phyloP scores from a whole-genome alignment of 106 monocot species.

The Dactylorhiza incarnata region DNA sequence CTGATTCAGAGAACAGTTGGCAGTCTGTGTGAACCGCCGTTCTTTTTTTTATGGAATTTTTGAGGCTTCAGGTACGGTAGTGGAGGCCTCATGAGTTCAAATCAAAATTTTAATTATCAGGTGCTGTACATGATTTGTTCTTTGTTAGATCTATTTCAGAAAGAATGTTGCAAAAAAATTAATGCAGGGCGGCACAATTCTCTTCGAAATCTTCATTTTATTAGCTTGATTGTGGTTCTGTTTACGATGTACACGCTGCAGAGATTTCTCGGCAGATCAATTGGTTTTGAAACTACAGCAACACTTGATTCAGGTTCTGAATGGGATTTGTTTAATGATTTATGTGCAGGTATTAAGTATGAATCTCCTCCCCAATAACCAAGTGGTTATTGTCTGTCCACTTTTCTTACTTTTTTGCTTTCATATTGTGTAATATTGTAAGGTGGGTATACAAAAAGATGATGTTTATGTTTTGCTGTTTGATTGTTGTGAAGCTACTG shows the following conservation, averaged over 20 bases:
- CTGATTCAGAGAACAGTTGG: neutral
- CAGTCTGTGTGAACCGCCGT: neutral
- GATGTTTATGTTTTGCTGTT: neutral
- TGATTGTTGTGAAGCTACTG: neutral
- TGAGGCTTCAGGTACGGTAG: neutral
- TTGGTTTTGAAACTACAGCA: neutral
- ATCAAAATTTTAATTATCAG: neutral
- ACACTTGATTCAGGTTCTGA: neutral
- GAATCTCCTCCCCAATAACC: neutral
- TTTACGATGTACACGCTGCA: neutral
- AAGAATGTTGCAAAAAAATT: neutral
- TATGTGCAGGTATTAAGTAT: neutral
- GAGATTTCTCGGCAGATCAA: neutral
- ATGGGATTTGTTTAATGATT: neutral
- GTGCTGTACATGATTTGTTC: neutral
- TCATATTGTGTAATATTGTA: neutral
- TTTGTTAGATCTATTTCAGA: neutral
- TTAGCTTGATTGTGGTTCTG: neutral
- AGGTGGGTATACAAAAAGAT: neutral
- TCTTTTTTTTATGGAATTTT: neutral
- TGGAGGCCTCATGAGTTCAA: neutral
- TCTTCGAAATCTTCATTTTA: neutral
- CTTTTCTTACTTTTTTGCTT: neutral
- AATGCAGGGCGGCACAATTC: neutral
- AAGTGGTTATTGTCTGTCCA: neutral